These are phyloP conservation scores for Chlorella sorokiniana DNA, from an alignment of 139 green algal genomes.

Conservation along the genomic window DNA sequence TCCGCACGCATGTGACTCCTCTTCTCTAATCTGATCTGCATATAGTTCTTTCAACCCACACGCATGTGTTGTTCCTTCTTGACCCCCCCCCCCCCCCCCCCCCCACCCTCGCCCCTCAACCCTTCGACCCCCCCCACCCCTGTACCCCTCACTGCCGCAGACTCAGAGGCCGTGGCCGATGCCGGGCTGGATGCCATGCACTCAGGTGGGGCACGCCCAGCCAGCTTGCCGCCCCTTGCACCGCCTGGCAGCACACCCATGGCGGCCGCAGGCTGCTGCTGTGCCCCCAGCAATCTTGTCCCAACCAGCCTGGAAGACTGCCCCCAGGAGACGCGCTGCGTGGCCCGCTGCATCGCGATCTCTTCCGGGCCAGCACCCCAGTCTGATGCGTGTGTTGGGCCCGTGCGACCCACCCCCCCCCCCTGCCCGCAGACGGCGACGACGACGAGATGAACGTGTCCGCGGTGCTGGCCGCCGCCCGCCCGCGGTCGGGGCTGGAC, in stretches of 20 bases:
- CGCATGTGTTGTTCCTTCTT: too few species aligned
- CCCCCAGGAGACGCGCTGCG: too few species aligned
- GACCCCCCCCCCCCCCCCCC: too few species aligned
- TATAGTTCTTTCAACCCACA: too few species aligned
- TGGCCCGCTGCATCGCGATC: too few species aligned
- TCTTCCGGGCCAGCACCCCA: too few species aligned
- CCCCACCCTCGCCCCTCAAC: too few species aligned
- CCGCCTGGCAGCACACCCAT: background rate
- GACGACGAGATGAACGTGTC: background rate
- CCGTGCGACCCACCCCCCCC: background rate
- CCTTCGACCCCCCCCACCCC: too few species aligned
- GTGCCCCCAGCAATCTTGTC: too few species aligned
- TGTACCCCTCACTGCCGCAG: background rate
- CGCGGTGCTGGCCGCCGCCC: background rate
- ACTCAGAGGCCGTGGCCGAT: slow-evolving; percentile 19
- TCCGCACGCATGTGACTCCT: too few species aligned
- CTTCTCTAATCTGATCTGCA: too few species aligned
- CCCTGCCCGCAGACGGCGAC: background rate
- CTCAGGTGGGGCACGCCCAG: background rate
- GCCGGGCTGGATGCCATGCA: slow-evolving; percentile 18
- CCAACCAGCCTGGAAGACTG: background rate
- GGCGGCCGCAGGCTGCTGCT: too few species aligned
- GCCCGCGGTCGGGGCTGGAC: background rate
- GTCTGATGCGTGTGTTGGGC: background rate
- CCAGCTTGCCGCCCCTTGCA: background rate